Evolutionary conservation across 2,329 filamentous ascomycete genomes (phyloP).

Genomic region (Aspergillus sp.): DNA sequence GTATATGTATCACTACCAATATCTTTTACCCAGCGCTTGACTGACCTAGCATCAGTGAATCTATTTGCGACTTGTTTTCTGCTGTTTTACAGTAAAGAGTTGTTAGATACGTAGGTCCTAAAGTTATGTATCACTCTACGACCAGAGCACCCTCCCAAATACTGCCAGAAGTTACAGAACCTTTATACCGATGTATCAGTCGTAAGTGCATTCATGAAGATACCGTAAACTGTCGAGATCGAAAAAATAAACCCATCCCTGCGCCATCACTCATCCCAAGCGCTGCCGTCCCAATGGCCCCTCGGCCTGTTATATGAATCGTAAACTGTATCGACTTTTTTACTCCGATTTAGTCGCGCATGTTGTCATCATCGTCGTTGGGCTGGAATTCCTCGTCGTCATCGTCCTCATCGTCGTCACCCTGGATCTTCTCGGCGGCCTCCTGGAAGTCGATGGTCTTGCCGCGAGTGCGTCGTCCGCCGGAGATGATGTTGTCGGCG

Average conservation of each 20-base stretch:
- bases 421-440: constrained; percentile 78
- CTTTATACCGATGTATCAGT: too few species aligned
- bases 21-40: too few species aligned
- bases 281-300: constrained; percentile 8
- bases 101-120: too few species aligned
- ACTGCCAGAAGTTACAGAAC: too few species aligned
- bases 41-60: too few species aligned
- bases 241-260: constrained; percentile 1
- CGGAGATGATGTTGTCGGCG: constrained; percentile 77
- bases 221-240: too few species aligned
- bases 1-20: too few species aligned
- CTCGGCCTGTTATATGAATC: not conserved
- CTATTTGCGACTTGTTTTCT: too few species aligned
- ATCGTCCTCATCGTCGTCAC: constrained; percentile 59
- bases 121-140: too few species aligned
- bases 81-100: too few species aligned
- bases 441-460: constrained; percentile 91
- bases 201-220: too few species aligned
- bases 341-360: constrained; percentile 35
- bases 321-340: constrained; percentile 14
- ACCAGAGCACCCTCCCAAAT: too few species aligned
- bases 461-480: constrained; percentile 81
- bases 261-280: constrained; percentile 19
- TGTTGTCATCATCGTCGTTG: constrained; percentile 38
- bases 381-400: constrained; percentile 44